Conservation (phyloP, 352 stramenopile genomes). For the Phytophthora gonapodyides region DNA sequence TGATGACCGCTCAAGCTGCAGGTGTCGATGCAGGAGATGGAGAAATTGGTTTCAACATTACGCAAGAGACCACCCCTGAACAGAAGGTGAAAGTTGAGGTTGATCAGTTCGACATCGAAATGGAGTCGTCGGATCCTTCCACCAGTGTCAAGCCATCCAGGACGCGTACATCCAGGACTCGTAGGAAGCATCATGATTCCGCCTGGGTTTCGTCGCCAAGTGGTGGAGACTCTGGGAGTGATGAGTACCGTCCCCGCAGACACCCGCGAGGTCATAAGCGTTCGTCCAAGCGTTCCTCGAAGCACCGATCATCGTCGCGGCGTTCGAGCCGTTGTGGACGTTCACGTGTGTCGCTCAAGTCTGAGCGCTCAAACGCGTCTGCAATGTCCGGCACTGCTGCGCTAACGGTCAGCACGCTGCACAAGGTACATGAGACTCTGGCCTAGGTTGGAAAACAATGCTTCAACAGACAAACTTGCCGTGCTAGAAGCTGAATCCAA, state of each 20-base stretch:
- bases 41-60: too few relatives aligned
- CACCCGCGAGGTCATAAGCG: neutral
- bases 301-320: neutral
- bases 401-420: neutral
- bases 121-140: too few relatives aligned
- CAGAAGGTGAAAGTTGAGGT: too few relatives aligned
- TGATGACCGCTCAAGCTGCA: too few relatives aligned
- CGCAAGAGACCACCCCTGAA: too few relatives aligned
- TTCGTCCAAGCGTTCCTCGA: neutral
- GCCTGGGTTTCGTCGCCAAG: too few relatives aligned
- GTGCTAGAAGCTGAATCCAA: neutral
- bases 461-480: neutral
- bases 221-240: too few relatives aligned
- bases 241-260: neutral
- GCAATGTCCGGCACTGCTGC: neutral
- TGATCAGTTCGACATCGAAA: too few relatives aligned
- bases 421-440: neutral
- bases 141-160: too few relatives aligned
- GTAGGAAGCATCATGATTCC: too few relatives aligned
- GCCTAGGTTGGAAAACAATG: neutral
- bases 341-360: neutral
- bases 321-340: neutral
- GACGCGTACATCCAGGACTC: too few relatives aligned
- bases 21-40: too few relatives aligned
- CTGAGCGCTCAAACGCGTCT: neutral